phyloP scores from a whole-genome alignment of 148 eudicot species.

The Rhododendron simsii region DNA sequence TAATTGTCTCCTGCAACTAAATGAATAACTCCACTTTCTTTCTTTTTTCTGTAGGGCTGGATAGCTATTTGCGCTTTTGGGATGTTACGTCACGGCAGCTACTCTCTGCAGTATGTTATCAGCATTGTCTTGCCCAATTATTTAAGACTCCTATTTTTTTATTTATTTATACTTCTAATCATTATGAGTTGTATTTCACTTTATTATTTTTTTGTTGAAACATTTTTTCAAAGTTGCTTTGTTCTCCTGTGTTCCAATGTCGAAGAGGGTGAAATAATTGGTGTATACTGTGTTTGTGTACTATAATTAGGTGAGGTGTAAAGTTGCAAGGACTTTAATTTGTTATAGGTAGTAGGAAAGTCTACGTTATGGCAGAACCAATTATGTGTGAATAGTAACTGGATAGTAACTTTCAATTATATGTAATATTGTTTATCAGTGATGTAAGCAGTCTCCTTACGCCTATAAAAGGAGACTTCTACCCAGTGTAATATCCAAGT shows the following conservation, averaged over 20 bases:
- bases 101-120: conserved; percentile 76
- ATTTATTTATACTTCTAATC: background rate
- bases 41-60: conserved; percentile 51
- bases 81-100: conserved; percentile 79
- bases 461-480: no score
- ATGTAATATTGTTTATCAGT: no score
- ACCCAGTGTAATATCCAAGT: no score
- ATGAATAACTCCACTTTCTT: background rate
- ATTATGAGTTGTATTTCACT: background rate
- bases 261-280: no score
- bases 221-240: background rate
- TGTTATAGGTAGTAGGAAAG: no score
- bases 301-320: no score
- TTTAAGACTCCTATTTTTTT: background rate
- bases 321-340: no score
- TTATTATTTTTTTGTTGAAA: background rate
- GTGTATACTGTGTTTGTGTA: no score
- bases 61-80: conserved; percentile 93
- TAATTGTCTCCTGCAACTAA: conserved; percentile 6
- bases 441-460: no score
- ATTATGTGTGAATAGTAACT: no score
- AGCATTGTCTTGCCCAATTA: background rate
- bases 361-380: no score
- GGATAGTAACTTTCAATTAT: no score
- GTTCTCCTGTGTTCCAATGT: background rate